Evolutionary conservation across 1,284 basidiomycete species (phyloP).

Genomic region (Polyporus tsugae): DNA sequence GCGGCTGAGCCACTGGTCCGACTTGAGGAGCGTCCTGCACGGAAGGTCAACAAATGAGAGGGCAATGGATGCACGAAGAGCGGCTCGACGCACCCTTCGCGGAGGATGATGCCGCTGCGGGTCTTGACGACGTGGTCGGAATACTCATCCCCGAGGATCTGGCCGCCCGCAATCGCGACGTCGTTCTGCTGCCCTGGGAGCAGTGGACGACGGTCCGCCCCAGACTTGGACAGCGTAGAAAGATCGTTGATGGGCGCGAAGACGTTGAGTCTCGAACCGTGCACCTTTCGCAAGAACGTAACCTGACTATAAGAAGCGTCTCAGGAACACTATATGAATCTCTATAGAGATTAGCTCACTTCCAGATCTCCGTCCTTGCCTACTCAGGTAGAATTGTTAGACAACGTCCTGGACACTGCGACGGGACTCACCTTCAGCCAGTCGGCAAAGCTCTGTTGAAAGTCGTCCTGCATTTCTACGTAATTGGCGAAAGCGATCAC

Average conservation of each 20-base stretch:
- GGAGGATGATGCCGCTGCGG: constrained; percentile 91
- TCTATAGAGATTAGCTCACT: constrained; percentile 58
- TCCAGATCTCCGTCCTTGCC: constrained; percentile 93
- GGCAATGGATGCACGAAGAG: constrained; percentile 10
- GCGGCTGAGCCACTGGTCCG: constrained; percentile 88
- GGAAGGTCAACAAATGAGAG: constrained; percentile 4
- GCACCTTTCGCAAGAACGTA: constrained; percentile 80
- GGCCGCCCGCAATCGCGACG: constrained; percentile 82
- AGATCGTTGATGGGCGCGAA: constrained; percentile 92
- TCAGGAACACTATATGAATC: neutral
- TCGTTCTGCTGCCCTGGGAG: constrained; percentile 77
- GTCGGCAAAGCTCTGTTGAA: constrained; percentile 80
- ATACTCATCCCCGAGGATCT: constrained; percentile 93
- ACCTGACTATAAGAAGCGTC: constrained; percentile 69
- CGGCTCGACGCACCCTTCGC: constrained; percentile 72
- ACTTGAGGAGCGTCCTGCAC: constrained; percentile 86
- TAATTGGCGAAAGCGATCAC: constrained; percentile 95
- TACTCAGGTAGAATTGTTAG: constrained; percentile 39
- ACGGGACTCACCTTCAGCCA: constrained; percentile 80
- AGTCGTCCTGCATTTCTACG: constrained; percentile 75
- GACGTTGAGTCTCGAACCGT: constrained; percentile 82
- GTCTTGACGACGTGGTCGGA: constrained; percentile 94
- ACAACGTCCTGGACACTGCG: neutral
- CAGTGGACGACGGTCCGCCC: constrained; percentile 60
- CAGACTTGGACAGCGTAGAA: constrained; percentile 76